These are phyloP conservation scores for Plasmodium ovale DNA, from an alignment of 169 alveolate genomes.

Conservation along the genomic window DNA sequence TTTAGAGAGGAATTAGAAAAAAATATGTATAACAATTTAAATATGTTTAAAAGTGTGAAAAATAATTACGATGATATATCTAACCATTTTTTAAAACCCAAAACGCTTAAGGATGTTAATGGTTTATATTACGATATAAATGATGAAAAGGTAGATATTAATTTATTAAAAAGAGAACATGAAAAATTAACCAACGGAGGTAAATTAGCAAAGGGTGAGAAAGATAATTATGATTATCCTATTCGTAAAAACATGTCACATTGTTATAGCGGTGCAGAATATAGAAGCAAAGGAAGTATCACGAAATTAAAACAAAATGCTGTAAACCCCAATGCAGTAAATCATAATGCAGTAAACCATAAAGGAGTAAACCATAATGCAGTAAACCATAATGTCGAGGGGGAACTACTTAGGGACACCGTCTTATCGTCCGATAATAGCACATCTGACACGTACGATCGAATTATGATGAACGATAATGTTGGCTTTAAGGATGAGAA, in stretches of 20 bases:
- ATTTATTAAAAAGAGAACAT: conserved; percentile 55
- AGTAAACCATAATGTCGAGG: neutral
- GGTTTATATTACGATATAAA: conserved; percentile 44
- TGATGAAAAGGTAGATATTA: conserved; percentile 56
- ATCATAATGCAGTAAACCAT: neutral
- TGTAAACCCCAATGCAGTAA: neutral
- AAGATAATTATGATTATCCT: neutral
- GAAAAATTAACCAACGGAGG: conserved; percentile 19
- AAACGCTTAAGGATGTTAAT: conserved; percentile 49
- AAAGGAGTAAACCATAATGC: neutral
- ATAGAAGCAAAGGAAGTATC: conserved; percentile 7
- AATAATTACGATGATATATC: conserved; percentile 41
- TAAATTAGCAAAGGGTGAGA: neutral
- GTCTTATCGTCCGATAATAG: conserved; percentile 20
- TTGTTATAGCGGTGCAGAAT: neutral
- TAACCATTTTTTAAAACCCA: conserved; percentile 66
- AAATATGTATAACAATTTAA: conserved; percentile 65
- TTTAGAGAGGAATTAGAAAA: conserved; percentile 61
- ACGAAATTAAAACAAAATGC: conserved; percentile 20
- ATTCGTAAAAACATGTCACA: neutral
- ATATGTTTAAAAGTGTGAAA: conserved; percentile 29
- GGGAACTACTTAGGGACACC: neutral
- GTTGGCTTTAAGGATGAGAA: conserved; percentile 1
- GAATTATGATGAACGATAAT: neutral
- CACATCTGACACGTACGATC: conserved; percentile 23